phyloP scores from a whole-genome alignment of 345 rosid genomes.

The Citrus unshiu region DNA sequence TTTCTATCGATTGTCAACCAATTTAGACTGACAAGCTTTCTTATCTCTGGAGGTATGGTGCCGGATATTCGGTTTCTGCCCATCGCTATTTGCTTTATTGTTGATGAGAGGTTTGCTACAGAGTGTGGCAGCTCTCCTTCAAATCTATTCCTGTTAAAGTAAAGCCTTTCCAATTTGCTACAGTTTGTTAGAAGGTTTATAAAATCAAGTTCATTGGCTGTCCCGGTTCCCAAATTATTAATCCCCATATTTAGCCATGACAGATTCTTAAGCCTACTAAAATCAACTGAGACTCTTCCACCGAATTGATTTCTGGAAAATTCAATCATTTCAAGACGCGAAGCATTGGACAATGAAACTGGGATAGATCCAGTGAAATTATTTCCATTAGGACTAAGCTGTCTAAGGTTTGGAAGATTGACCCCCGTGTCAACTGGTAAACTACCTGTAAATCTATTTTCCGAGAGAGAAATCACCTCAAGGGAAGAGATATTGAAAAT shows the following conservation, averaged over 20 bases:
- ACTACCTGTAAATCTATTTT: conserved; percentile 14
- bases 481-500: not conserved
- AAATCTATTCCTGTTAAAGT: too few species aligned
- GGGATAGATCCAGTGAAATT: conserved; percentile 19
- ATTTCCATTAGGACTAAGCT: not conserved
- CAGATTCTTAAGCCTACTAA: not conserved
- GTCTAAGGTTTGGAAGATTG: conserved; percentile 15
- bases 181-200: too few species aligned
- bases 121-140: not conserved
- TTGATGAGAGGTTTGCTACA: conserved; percentile 12
- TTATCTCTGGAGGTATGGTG: not conserved
- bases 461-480: rapidly evolving
- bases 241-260: rapidly evolving
- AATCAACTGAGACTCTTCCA: conserved; percentile 7
- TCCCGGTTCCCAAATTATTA: not conserved
- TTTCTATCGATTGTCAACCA: not conserved
- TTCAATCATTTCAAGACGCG: not conserved
- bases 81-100: rapidly evolving
- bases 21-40: conserved; percentile 15
- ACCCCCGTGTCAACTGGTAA: not conserved
- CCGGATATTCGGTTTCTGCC: not conserved
- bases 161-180: too few species aligned
- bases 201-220: too few species aligned
- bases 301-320: not conserved
- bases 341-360: conserved; percentile 21